Evolutionary conservation across 345 rosid genomes (phyloP).

Genomic region (Brassica napus): Da-Ae NC_063445.1:57471001-57471500

Average conservation of each 20-base stretch:
- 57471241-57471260: conserved; percentile 8
- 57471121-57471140: no score
- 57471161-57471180: no score
- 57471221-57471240: conserved; percentile 28
- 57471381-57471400: conserved; percentile 80
- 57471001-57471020: conserved; percentile 28
- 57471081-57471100: background rate
- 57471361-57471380: conserved; percentile 82
- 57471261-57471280: conserved; percentile 47
- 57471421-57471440: conserved; percentile 84
- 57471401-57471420: conserved; percentile 70
- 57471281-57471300: conserved; percentile 29
- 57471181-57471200: conserved; percentile 2
- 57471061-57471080: background rate
- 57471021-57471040: background rate
- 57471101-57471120: background rate
- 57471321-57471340: conserved; percentile 79
- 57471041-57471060: background rate
- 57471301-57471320: conserved; percentile 17
- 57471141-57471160: no score
- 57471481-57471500: conserved; percentile 43
- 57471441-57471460: conserved; percentile 82
- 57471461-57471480: conserved; percentile 79
- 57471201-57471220: conserved; percentile 38
- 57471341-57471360: conserved; percentile 78